Base-by-base conservation (phyloP, 2,329 filamentous ascomycete genomes). In the Trichoderma sp. region DNA sequence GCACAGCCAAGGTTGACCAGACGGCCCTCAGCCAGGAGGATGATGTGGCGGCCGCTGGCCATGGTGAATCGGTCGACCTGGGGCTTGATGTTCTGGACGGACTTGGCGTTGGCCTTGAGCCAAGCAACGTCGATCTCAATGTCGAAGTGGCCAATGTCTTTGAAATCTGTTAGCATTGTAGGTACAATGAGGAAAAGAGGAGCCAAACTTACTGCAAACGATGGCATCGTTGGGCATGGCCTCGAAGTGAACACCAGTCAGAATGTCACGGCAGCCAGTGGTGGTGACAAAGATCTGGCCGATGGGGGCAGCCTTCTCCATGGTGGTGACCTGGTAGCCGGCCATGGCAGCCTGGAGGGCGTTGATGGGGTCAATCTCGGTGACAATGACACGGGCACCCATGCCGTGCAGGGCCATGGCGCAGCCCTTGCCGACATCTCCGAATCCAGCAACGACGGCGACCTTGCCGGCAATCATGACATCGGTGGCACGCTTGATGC, bases 381-480 rank as follows among this genome's bases (percentile, higher is more conserved):
- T 98, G 76, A 98, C 88, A 74, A 98, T 83, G 78, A 98, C 94
- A 76, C 93, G 93, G 74, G 94, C 94, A 86, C 94, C 94, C 93
- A 98, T 97, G 83, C 90, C 90, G 83, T 92, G 90, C 70, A 99
- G 92, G 77, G 94, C 94, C 85, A 95, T 87, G 76, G 94, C 93
- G 80, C 95, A 98, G 75, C 94, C 94, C 90, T 99, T 99, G 80
- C 94, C 94, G 80, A 99, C 95, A 82, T 99, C 94, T 89, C 94
- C 94, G 85, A 90, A 99, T 80, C 95, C 95, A 76, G 95, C 95
- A 73, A 99, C 95, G 72, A 98, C 93, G 72, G 92, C 93, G 76
- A 97, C 88, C 90, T 99, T 98, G 81, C 95, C 95, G 77, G 95
- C 95, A 86, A 98, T 94, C 95, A 99, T 99, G 82, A 98, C 95